Conservation (phyloP, 2,329 filamentous ascomycete species). For the Paecilomyces dactylethromorphus region DNA sequence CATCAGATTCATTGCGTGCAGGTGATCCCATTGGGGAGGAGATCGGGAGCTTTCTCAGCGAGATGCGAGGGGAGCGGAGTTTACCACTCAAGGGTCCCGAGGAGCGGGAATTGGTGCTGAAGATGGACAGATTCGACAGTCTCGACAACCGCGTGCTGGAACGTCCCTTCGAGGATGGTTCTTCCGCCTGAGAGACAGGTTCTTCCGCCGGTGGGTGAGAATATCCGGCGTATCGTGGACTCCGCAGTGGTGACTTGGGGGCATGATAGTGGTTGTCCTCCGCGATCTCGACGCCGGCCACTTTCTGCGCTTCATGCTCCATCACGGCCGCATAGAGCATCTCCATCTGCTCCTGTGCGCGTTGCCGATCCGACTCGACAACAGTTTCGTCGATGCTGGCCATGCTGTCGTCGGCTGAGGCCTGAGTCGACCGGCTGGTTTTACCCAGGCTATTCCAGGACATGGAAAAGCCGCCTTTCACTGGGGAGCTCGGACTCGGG, state of each 20-base stretch:
- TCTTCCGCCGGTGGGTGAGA: neutral
- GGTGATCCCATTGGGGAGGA: constrained; percentile 47
- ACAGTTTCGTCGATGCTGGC: constrained; percentile 70
- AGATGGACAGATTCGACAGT: constrained; percentile 34
- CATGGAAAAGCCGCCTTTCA: constrained; percentile 29
- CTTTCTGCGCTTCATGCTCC: constrained; percentile 65
- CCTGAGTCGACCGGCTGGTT: constrained; percentile 24
- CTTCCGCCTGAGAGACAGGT: constrained; percentile 6
- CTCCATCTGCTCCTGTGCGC: constrained; percentile 77
- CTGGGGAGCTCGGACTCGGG: constrained; percentile 27
- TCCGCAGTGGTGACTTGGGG: constrained; percentile 12
- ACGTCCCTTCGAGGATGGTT: constrained; percentile 16
- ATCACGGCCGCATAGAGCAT: constrained; percentile 87
- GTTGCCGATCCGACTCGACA: constrained; percentile 65
- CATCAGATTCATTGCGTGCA: constrained; percentile 33
- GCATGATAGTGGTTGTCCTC: constrained; percentile 20
- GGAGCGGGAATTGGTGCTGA: constrained; percentile 33
- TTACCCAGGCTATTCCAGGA: constrained; percentile 33
- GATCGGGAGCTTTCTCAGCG: constrained; percentile 51
- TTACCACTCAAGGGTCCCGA: constrained; percentile 34
- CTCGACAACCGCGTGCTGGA: constrained; percentile 31
- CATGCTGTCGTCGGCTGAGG: constrained; percentile 54
- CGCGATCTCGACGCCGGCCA: constrained; percentile 15
- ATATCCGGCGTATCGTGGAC: neutral
- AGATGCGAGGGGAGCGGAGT: constrained; percentile 35